Percentiles rank a stretch among this genome's conserved stretches.
These are phyloP conservation scores for Cyberlindnera xishuangbannaensis DNA, from an alignment of 805 yeast species.

Conservation along the genomic window DNA sequence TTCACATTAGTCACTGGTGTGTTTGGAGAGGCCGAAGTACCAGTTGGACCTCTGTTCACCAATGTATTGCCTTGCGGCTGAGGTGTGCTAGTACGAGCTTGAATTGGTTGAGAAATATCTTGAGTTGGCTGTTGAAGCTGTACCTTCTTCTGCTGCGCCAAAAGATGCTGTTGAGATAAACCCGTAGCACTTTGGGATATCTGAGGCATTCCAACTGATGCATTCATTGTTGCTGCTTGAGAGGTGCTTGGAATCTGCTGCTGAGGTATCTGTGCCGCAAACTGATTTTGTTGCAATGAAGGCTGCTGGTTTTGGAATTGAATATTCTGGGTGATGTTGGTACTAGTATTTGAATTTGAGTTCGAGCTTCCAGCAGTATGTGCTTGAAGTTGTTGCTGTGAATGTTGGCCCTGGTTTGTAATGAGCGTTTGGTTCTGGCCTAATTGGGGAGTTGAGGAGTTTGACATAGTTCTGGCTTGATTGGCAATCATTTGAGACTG, in stretches of 20 bases:
- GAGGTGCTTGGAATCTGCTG: conserved; percentile 2
- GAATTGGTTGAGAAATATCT: conserved; percentile 11
- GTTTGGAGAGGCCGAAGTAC: conserved; percentile 26
- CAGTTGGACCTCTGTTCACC: conserved; percentile 10
- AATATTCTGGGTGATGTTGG: no score
- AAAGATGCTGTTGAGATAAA: no score
- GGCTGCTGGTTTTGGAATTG: conserved; percentile 11
- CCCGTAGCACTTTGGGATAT: no score
- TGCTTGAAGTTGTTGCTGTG: conserved; percentile 18
- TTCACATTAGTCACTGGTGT: conserved; percentile 42
- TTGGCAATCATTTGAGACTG: conserved; percentile 4
- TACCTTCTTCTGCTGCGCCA: conserved; percentile 16
- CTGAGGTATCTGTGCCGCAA: conserved; percentile 14
- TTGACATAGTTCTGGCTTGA: conserved; percentile 7
- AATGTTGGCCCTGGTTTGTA: conserved; percentile 13
- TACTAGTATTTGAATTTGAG: no score
- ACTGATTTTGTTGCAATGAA: conserved; percentile 10
- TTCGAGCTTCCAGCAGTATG: conserved; percentile 5
- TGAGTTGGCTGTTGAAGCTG: conserved; percentile 16
- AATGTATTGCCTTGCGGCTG: conserved; percentile 12
- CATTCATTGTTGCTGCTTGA: neutral
- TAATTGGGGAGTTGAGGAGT: conserved; percentile 5
- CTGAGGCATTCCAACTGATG: no score
- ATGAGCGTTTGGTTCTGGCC: conserved; percentile 6
- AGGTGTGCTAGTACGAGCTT: conserved; percentile 20